Evolutionary conservation across 768 basidiomycete genomes (phyloP).

Genomic region (Bullera alba): DNA sequence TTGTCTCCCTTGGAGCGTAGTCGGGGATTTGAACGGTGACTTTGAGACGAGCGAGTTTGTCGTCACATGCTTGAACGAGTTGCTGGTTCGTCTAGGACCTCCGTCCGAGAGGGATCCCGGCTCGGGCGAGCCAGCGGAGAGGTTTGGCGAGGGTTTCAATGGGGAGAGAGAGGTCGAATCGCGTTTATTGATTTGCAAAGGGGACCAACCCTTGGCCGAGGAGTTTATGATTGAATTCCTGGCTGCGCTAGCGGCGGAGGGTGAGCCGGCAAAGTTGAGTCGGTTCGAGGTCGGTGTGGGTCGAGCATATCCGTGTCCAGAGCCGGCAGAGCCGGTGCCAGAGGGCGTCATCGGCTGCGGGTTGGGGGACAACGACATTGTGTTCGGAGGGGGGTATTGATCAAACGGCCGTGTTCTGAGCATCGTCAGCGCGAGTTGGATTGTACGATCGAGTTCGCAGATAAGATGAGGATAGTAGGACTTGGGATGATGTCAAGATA

Average conservation of each 20-base stretch:
- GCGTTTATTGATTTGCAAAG: constrained; percentile 42
- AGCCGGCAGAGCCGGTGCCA: neutral
- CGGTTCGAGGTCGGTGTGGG: constrained; percentile 16
- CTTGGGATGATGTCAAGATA: no score
- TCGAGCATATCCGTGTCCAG: no score
- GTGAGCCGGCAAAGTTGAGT: constrained; percentile 12
- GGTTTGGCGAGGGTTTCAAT: constrained; percentile 24
- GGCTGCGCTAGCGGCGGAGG: constrained; percentile 12
- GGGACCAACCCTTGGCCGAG: constrained; percentile 46
- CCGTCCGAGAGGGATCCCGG: constrained; percentile 3
- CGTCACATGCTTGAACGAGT: constrained; percentile 47
- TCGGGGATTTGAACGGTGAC: constrained; percentile 43
- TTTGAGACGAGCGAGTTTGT: constrained; percentile 45
- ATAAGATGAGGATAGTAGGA: no score
- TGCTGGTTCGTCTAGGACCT: constrained; percentile 40
- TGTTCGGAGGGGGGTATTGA: neutral
- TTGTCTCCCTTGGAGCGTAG: constrained; percentile 26
- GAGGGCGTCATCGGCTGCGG: neutral
- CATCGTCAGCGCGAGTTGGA: neutral
- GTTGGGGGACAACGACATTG: constrained; percentile 8
- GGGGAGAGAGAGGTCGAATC: constrained; percentile 27
- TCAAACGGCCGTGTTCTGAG: neutral
- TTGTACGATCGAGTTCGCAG: no score
- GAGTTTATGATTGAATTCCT: constrained; percentile 42
- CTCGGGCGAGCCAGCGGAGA: constrained; percentile 8